Base-by-base conservation (phyloP, 331 rosid genomes). In the Saraca asoca region DNA sequence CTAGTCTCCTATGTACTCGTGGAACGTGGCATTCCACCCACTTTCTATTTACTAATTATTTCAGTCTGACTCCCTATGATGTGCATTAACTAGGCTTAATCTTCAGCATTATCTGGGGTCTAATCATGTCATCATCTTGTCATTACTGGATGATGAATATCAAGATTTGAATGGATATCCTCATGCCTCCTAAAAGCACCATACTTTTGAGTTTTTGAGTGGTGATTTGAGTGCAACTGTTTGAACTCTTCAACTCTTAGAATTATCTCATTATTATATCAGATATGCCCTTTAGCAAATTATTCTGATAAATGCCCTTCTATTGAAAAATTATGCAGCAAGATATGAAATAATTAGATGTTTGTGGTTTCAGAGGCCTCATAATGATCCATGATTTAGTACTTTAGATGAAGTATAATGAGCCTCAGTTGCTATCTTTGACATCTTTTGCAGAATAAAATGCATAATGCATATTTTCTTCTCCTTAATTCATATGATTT, bases 11-110 rank as follows among this genome's bases (percentile, higher is more conserved):
- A 42, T 46, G 69, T 72, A 65, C 72, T 55, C 62, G 37, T 46
- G 16, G 45, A 79, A 46, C 56, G 39, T 68, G 81, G 61, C 71
- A 52, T 70, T 74, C 78, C 64, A 44, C 73, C 68, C 78, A 76
- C 78, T 66, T 67, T 24, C 31, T 1, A 24, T 60, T 38, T 35
- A 24, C 31, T 53, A 67, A 69, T 69, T 58, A 70, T 56, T 71
- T 59, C 44, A 65, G 48, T 58, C 61, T 62, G 41, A 64, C 49
- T 64, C 3, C 31, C 77, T 12, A 56, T 72, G 20, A 43, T 41
- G 54, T 55, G 64, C 64, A 63, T 68, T 64, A 61, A 65, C 63
- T 43, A 44, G 54, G 70, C 76, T 75, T 73, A 52, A 73, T 70
- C 69, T 52, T 66, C 63, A 66, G 29, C 24, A 17, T 71, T 55